These are phyloP conservation scores for Aspergillus neoniger DNA, from an alignment of 2,329 filamentous ascomycete species.

Conservation along the genomic window DNA sequence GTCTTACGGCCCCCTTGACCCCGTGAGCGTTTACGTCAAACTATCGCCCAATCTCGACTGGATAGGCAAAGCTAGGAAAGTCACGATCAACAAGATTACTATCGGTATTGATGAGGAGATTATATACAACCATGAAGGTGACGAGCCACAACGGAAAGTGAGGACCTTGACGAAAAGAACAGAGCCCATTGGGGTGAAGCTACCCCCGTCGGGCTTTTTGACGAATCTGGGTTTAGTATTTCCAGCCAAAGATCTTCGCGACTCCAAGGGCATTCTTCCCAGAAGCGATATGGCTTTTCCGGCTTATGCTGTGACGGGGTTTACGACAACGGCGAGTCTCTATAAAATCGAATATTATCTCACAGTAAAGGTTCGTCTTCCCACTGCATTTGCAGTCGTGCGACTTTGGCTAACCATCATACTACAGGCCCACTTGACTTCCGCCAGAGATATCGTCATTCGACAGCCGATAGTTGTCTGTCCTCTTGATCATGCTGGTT, in stretches of 20 bases:
- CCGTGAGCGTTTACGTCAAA: constrained; percentile 94
- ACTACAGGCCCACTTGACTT: constrained; percentile 79
- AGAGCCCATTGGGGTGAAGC: constrained; percentile 75
- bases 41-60: constrained; percentile 89
- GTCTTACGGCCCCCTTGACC: constrained; percentile 95
- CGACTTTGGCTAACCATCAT: constrained; percentile 14
- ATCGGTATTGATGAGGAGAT: constrained; percentile 96
- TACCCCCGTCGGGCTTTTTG: constrained; percentile 89
- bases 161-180: constrained; percentile 84
- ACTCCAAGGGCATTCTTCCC: constrained; percentile 83
- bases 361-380: constrained; percentile 74
- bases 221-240: constrained; percentile 91
- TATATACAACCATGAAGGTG: constrained; percentile 96
- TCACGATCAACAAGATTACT: constrained; percentile 92
- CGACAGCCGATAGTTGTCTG: constrained; percentile 95
- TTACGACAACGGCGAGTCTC: constrained; percentile 88
- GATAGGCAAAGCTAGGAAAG: constrained; percentile 84
- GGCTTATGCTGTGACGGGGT: constrained; percentile 82
- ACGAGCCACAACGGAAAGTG: constrained; percentile 86
- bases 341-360: constrained; percentile 99
- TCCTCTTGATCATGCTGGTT: constrained; percentile 89
- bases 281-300: constrained; percentile 85
- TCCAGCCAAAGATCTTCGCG: constrained; percentile 83
- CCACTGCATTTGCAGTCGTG: not conserved
- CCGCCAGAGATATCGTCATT: constrained; percentile 82